Evolutionary conservation across 768 basidiomycete species (phyloP), one percentile per base, ranked within the genome.

Genomic region (Phaeolepiota aurea): DNA sequence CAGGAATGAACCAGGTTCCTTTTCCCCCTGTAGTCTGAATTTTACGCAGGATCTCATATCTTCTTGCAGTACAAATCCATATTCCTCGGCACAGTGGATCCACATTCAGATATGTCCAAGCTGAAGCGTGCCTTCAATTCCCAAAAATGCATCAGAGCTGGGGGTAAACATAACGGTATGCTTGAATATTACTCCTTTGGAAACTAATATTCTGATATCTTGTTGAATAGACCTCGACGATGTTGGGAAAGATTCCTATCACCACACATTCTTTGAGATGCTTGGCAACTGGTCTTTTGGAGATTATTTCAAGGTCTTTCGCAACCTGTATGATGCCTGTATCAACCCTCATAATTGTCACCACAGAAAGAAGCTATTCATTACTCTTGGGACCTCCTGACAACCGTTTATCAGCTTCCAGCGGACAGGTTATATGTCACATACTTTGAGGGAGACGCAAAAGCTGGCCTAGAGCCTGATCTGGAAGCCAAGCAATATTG

Each of bases 281-380:
- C 65, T 99, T 47, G 96, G 96, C 28, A 99, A 99, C 61, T 99
- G 96, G 96, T 97, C 93, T 3, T 99, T 98, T 51, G 96, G 96
- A 0, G 93, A 99, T 62, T 99, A 99, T 69, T 99, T 99, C 80
- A 99, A 99, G 79, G 93, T 79, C 38, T 31, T 15, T 35, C 18
- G 9, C 33, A 7, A 14, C 16, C 15, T 19, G 28, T n/a, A 28
- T 28, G 7, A 7, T 28, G 7, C n/a, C 7, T 7, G 7, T 28
- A 28, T 28, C 7, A 28, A 28, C 7, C 7, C n/a, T 7, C 25
- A 7, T 28, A 28, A 28, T 28, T 7, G 25, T 7, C 33, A 35
- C 33, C 18, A 9, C 57, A 94, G 93, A 82, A 84, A 76, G 96
- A 98, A 48, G 94, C 96, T 2, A 84, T 96, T 43, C 64, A 61